Base-by-base conservation (phyloP, 805 yeast species). In the Monosporozyma unispora region DNA sequence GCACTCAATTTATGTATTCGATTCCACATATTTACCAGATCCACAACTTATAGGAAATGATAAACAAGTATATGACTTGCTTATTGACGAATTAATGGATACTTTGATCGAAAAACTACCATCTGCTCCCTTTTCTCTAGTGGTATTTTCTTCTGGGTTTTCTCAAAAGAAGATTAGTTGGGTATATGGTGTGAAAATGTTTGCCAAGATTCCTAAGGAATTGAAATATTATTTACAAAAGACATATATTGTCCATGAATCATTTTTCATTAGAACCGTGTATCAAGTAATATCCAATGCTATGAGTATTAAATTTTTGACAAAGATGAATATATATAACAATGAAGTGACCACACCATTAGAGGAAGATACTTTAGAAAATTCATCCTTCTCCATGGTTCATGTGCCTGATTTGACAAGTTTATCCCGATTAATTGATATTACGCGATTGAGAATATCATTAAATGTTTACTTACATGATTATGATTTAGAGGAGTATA, bases 71-170 rank as follows among this genome's bases (percentile, higher is more conserved):
- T 58, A 70, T 56, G 69, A 72, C 54, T 31, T 68, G 46, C 54
- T 69, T 11, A 61, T 75, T 37, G 75, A 78, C 38, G 77, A 74
- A 28, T 75, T 85, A 41, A 78, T 85, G 51, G 77, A 79, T 44
- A 73, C 76, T 7, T 62, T 87, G 38, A 71, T 86, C 50, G 57
- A 68, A 3, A 64, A 70, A 44, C 70, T 89, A 40, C 96, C 96
- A 1, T 57, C 67, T 5, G 70, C 73, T 27, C 78, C 81, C 5
- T 87, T 83, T 61, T 81, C 82, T 6, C 62, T 91, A 16, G 77
- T 87, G 0, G 78, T 89, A 60, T 82, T 90, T 59, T 86, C 95
- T 38, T 82, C 96, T 31, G 96, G 96, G 0, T 80, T 91, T 49
- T 80, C 75, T 9, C 62, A 68, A 47, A 69, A 69, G 45, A 63